phyloP scores from a whole-genome alignment of 176 grass and related monocot species.

The Tillandsia fasciculata region DNA sequence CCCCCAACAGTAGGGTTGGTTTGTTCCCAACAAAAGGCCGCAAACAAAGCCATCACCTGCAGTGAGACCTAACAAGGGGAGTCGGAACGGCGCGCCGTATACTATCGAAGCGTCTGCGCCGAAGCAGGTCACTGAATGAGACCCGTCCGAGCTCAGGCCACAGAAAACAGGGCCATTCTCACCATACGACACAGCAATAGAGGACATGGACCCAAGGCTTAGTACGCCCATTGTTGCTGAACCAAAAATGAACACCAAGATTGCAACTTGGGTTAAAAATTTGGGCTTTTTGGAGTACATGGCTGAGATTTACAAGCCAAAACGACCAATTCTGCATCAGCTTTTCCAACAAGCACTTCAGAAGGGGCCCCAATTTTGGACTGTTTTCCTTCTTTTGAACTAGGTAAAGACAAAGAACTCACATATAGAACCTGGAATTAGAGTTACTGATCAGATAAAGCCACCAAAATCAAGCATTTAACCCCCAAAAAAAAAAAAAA shows the following conservation, averaged over 20 bases:
- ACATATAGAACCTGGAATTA: background rate
- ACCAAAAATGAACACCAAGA: conserved; percentile 1
- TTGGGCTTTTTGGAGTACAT: conserved; percentile 11
- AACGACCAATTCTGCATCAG: conserved; percentile 5
- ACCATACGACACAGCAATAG: conserved; percentile 84
- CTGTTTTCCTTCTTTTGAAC: background rate
- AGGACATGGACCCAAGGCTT: conserved; percentile 89
- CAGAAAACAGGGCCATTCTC: conserved; percentile 95
- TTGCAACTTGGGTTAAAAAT: conserved; percentile 4
- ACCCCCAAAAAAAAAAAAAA: background rate
- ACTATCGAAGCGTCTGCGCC: conserved; percentile 83
- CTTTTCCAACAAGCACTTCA: background rate
- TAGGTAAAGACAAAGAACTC: background rate
- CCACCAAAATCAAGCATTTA: background rate
- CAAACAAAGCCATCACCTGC: conserved; percentile 88
- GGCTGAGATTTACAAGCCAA: conserved; percentile 4
- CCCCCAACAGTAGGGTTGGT: conserved; percentile 93
- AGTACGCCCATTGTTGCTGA: conserved; percentile 10
- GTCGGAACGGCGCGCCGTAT: conserved; percentile 61
- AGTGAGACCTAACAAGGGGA: conserved; percentile 67
- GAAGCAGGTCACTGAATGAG: conserved; percentile 66
- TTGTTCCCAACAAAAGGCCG: conserved; percentile 69
- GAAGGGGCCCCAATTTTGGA: background rate
- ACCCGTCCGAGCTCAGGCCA: conserved; percentile 68
- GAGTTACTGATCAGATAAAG: background rate